A percentile compares a stretch with the other conserved stretches of the same genome.
These are phyloP conservation scores for Salinomyces thailandicus DNA, from an alignment of 2,329 filamentous ascomycete genomes.

Conservation along the genomic window DNA sequence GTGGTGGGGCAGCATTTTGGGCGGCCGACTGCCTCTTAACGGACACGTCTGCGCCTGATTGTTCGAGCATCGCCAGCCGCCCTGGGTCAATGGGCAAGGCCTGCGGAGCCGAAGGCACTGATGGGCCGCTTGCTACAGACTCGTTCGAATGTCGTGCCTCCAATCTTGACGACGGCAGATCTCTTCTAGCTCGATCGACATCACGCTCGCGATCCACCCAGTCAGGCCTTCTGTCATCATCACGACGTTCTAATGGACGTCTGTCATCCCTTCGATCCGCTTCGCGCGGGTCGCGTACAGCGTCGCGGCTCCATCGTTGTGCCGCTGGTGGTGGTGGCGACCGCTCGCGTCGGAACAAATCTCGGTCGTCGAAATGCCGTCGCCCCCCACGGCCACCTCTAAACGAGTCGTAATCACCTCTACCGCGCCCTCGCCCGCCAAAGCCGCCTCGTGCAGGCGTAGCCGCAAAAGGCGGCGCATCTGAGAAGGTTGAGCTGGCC, in stretches of 20 bases:
- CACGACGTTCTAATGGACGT: slow-evolving; percentile 32
- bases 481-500: slow-evolving; percentile 60
- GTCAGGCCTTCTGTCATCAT: slow-evolving; percentile 31
- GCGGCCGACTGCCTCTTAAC: slow-evolving; percentile 16
- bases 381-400: slow-evolving; percentile 37
- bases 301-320: slow-evolving; percentile 36
- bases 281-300: slow-evolving; percentile 28
- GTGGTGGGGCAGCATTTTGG: slow-evolving; percentile 5
- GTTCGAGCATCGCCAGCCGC: slow-evolving; percentile 23
- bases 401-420: slow-evolving; percentile 6
- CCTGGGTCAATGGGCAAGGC: slow-evolving; percentile 23
- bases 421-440: slow-evolving; percentile 8
- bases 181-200: slow-evolving; percentile 24
- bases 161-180: slow-evolving; percentile 19
- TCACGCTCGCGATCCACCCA: slow-evolving; percentile 31
- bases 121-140: slow-evolving; percentile 9
- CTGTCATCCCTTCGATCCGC: slow-evolving; percentile 35
- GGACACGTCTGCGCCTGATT: slow-evolving; percentile 20
- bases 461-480: slow-evolving; percentile 49
- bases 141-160: slow-evolving; percentile 21
- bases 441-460: slow-evolving; percentile 46
- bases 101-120: slow-evolving; percentile 11
- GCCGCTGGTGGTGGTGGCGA: slow-evolving; percentile 34
- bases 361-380: slow-evolving; percentile 39
- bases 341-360: slow-evolving; percentile 47